Evolutionary conservation across 2,329 filamentous ascomycete species (phyloP).

Genomic region (Ophiostoma ips): DNA sequence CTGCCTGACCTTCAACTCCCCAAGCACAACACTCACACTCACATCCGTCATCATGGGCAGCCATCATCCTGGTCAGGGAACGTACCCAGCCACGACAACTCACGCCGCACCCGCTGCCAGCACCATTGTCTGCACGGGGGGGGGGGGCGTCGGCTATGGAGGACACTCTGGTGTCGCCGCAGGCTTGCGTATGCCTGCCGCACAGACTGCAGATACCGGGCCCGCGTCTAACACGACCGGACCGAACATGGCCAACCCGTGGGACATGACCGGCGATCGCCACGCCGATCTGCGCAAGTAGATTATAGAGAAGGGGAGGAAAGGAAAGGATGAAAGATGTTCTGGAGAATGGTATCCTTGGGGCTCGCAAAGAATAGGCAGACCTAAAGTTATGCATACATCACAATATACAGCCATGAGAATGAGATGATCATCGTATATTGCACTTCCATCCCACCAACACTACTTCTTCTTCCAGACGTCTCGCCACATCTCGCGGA

Average conservation of each 20-base stretch:
- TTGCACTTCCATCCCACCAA: too few relatives aligned
- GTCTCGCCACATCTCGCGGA: conserved; percentile 82
- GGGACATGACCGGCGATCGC: conserved; percentile 38
- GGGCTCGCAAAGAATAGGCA: too few relatives aligned
- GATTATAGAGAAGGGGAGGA: not conserved
- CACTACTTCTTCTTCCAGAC: conserved; percentile 40
- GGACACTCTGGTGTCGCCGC: conserved; percentile 2
- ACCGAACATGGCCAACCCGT: conserved; percentile 26
- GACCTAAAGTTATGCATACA: too few relatives aligned
- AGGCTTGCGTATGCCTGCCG: conserved; percentile 5
- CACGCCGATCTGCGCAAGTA: conserved; percentile 7
- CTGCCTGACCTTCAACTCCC: not conserved
- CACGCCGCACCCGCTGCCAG: too few relatives aligned
- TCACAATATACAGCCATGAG: too few relatives aligned
- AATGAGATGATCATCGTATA: too few relatives aligned
- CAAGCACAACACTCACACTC: not conserved
- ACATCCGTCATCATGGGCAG: conserved; percentile 6
- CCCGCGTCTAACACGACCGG: conserved; percentile 25
- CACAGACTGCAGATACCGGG: conserved; percentile 8
- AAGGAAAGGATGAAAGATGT: too few relatives aligned
- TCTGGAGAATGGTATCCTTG: too few relatives aligned
- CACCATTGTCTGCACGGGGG: too few relatives aligned
- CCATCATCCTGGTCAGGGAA: conserved; percentile 7
- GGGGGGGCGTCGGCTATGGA: not conserved
- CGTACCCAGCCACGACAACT: not conserved